Evolutionary conservation across 176 grass and related monocot species (phyloP), one percentile per base, ranked within the genome.

Genomic region (Triticum urartu): DNA sequence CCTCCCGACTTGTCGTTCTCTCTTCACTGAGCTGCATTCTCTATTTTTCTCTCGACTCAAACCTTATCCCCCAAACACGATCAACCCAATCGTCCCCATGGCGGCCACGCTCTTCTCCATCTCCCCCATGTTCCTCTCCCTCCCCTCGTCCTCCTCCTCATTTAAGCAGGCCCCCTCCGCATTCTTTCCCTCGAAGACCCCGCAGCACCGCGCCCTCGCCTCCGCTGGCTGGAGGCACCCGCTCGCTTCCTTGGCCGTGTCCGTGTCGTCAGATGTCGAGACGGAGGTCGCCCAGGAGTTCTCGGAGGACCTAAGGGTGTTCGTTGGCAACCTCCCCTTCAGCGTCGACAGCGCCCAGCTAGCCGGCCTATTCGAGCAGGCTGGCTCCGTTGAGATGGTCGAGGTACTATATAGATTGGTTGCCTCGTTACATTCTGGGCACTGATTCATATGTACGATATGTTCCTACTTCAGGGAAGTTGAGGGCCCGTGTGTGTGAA

Each of bases 331-430:
- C 78, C 90, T 98, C 18, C 91, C 92, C 9, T 98, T 94, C 79
- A 91, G 64, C 78, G 91, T 98, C 63, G 95, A 95, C 85, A 98
- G 92, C 79, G 81, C 92, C n/a, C 89, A 98, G 90, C 93, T 95
- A 61, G 95, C 95, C 11, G 89, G 87, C 13, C 87, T 98, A 48
- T 98, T 98, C 68, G 91, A 92, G 72, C 80, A 90, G 54, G 85
- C 85, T 21, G 95, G 95, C 56, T 89, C 89, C 48, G 95, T 95
- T 56, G 95, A 98, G 87, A 98, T 95, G 87, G 95, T 95, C 56
- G 93, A 98, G 95, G 95, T 98, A 39, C 36, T 39, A 88, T 79
- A 38, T 60, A 20, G 26, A 45, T 7, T 60, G 11, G 0, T 50
- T 28, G 6, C 7, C 47, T 6, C 13, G 6, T 65, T 26, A 39